Evolutionary conservation across 2,329 filamentous ascomycete species (phyloP).

Genomic region (Hirsutella rhossiliensis): DNA sequence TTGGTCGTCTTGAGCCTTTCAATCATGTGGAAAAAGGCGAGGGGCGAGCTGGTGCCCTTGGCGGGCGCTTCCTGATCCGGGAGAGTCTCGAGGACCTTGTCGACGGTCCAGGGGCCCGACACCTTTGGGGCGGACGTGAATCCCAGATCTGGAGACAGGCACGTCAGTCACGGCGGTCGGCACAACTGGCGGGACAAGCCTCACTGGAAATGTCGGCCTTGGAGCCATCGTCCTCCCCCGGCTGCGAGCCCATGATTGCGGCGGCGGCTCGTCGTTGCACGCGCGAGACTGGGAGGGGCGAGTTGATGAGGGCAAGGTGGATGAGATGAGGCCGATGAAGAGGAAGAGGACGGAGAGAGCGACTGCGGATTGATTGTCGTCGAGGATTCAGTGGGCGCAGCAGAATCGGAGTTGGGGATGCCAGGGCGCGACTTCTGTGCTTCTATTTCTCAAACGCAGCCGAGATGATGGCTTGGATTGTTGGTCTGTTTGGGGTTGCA

Average conservation of each 20-base stretch:
- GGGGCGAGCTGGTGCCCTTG: constrained; percentile 55
- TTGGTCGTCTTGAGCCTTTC: constrained; percentile 93
- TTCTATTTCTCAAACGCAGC: too few species aligned
- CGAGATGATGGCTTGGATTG: too few species aligned
- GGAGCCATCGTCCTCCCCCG: constrained; percentile 1
- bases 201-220: constrained; percentile 13
- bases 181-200: background rate
- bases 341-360: too few species aligned
- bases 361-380: too few species aligned
- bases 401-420: too few species aligned
- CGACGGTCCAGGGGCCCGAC: constrained; percentile 39
- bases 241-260: constrained; percentile 1
- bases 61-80: constrained; percentile 35
- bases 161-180: background rate
- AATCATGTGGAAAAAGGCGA: constrained; percentile 90
- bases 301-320: background rate
- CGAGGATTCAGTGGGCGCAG: too few species aligned
- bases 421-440: too few species aligned
- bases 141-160: constrained; percentile 15
- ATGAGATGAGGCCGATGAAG: too few species aligned
- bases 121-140: constrained; percentile 26
- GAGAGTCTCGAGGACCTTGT: constrained; percentile 54
- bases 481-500: too few species aligned
- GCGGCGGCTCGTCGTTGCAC: too few species aligned
- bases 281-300: background rate